Evolutionary conservation across 768 basidiomycete genomes (phyloP), one percentile per base, ranked within the genome.

Genomic region (Sutorius australiensis): DNA sequence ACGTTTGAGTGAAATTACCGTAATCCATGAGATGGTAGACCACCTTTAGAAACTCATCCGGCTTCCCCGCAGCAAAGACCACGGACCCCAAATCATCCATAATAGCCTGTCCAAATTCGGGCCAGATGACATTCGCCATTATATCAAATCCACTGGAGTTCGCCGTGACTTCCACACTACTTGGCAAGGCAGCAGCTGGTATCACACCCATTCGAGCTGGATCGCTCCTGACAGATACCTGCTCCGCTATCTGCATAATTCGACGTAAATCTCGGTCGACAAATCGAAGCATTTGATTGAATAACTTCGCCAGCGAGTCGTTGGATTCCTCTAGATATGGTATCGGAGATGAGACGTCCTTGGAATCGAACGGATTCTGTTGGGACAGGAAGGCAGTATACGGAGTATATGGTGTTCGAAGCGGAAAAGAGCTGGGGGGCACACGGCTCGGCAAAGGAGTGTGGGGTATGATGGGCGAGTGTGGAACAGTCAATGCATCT

Each of bases 21-120:
- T 10, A 11, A 37, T 19, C 19, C 30, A 10, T 16, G 21, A 31
- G 24, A 34, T 42, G 51, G 48, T 12, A 63, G 12, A 79, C 49
- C 53, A 94, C 95, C 76, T 85, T 87, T 48, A 91, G 82, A 67
- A 98, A 92, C 50, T 95, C 91, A 47, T 87, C 83, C 11, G 97
- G 93, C 50, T 87, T 80, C 13, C 97, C 97, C 3, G 87, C 89
- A n/a, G 95, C 84, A 67, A 98, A 99, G 2, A 98, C 81, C 8
- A 83, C 71, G 19, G 71, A 72, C 0, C 95, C 95, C 39, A 98
- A 72, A 64, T 95, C 92, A 54, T 87, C 84, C 77, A 90, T 86
- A 44, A 99, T 81, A 0, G 89, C 80, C 38, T 77, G 74, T 2
- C 84, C 88, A 17, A 95, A 70, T 70, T 95, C 92, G 10, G 85